phyloP scores from a whole-genome alignment of 345 rosid species.

The Citropsis articulata region DNA sequence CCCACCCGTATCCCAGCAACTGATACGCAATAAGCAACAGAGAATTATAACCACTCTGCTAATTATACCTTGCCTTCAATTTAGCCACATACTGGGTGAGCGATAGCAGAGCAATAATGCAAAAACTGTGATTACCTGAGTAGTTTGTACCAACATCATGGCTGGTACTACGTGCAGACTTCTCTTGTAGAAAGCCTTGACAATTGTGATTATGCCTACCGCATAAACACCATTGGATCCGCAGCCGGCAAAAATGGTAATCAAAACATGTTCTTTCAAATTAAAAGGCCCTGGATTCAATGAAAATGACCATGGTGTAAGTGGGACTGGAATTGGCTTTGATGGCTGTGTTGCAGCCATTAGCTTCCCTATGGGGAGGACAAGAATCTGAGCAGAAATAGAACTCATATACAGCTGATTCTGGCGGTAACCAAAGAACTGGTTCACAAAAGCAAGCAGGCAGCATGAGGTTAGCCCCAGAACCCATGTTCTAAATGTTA shows the following conservation, averaged over 20 bases:
- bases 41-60: not conserved
- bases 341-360: constrained; percentile 52
- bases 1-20: constrained; percentile 49
- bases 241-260: constrained; percentile 51
- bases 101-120: too few species aligned
- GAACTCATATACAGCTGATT: constrained; percentile 39
- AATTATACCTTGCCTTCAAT: not conserved
- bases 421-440: constrained; percentile 48
- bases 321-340: constrained; percentile 27
- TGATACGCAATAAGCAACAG: not conserved
- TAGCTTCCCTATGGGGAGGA: constrained; percentile 45
- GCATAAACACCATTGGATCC: constrained; percentile 48
- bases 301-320: constrained; percentile 45
- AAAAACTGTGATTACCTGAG: constrained; percentile 29
- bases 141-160: constrained; percentile 36
- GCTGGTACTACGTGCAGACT: constrained; percentile 14
- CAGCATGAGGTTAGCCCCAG: constrained; percentile 45
- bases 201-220: constrained; percentile 35
- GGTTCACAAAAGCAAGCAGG: constrained; percentile 53
- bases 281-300: constrained; percentile 58
- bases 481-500: constrained; percentile 61
- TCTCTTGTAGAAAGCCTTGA: constrained; percentile 50
- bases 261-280: constrained; percentile 54
- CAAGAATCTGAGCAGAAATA: constrained; percentile 48
- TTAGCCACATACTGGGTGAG: not conserved